Evolutionary conservation across 1,139 yeast genomes (phyloP), one percentile per base, ranked within the genome.

Genomic region (Pneumocystis carinii): DNA sequence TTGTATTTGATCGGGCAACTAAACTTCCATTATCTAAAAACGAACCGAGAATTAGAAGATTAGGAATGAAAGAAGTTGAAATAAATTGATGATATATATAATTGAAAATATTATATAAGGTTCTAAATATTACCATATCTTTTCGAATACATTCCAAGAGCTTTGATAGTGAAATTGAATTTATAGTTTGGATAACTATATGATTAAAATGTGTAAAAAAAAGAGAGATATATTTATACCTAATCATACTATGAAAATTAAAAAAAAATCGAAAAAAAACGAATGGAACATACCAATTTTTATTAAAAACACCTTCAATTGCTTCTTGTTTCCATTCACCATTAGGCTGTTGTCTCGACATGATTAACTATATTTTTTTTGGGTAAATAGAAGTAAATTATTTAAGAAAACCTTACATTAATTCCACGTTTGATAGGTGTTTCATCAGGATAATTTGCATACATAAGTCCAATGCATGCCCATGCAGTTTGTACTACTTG

Each of bases 271-370:
- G 36, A n/a, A 17, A 15, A 15, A 12, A 59, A 17, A 32, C 3
- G 57, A 17, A 37, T 10, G 12, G 4, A 10, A 32, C 67, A 39
- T 62, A 69, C 71, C 83, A 81, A 2, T 89, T 84, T 71, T 92
- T 97, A 73, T 94, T 94, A 78, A 94, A 94, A 0, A 92, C 97
- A 61, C 99, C 99, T 74, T 92, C 97, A 32, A 87, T 83, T 62
- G 83, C 87, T 71, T 92, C 96, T 71, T 81, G 85, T 64, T 79
- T 77, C 89, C 95, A 94, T 68, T 89, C 95, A 1, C 99, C 99
- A 37, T 84, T 82, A 0, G 78, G 72, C 59, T 78, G 73, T 73
- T 94, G 98, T 67, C 90, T 78, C 1, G 76, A 70, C 79, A 88
- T 83, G 63, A 94, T 72, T 60, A 89, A 76, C 62, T 58, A 27